Conservation (phyloP, 441 rosid species). For the Populus hybrid region DNA sequence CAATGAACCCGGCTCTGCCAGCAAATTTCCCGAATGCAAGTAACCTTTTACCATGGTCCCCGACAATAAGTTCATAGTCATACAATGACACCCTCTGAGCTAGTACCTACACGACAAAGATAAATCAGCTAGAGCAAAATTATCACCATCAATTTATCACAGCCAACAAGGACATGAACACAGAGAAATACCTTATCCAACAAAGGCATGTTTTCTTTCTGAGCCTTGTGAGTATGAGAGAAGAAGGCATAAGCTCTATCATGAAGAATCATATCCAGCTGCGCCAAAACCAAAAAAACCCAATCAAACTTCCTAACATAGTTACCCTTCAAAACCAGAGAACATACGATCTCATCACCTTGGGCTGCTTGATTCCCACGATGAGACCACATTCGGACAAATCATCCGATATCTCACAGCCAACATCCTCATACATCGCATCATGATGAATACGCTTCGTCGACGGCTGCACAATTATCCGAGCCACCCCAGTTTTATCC, state of each 20-base stretch:
- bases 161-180: background rate
- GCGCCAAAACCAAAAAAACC: constrained; percentile 23
- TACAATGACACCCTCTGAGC: constrained; percentile 66
- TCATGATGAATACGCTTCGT: constrained; percentile 51
- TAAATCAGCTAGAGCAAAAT: constrained; percentile 6
- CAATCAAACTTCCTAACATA: constrained; percentile 1
- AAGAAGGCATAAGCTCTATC: constrained; percentile 93
- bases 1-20: constrained; percentile 92
- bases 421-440: constrained; percentile 45
- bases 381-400: constrained; percentile 50
- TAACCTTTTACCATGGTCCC: constrained; percentile 66
- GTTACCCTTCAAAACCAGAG: background rate
- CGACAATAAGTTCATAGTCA: constrained; percentile 89
- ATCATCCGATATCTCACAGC: constrained; percentile 47
- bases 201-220: constrained; percentile 87
- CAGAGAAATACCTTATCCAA: constrained; percentile 61
- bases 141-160: background rate
- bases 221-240: constrained; percentile 94
- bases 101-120: constrained; percentile 41
- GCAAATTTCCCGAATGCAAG: constrained; percentile 93
- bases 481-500: constrained; percentile 58
- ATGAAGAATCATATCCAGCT: constrained; percentile 81
- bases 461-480: constrained; percentile 48
- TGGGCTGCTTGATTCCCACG: constrained; percentile 73
- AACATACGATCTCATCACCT: constrained; percentile 36